Conservation (phyloP, 345 rosid genomes). For the Linum lewisii region DNA sequence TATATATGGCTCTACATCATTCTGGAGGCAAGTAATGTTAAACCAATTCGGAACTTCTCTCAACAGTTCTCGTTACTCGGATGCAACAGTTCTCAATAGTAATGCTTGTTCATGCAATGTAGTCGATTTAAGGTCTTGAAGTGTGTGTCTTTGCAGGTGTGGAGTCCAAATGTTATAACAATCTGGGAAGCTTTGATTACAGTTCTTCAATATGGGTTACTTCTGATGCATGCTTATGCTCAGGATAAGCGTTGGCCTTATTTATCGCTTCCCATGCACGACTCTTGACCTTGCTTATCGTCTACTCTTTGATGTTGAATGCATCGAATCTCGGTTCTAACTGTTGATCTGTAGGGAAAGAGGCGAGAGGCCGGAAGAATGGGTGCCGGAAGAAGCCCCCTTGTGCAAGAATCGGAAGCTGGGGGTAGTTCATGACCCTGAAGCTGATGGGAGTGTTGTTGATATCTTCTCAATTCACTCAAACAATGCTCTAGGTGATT, state of each 20-base stretch:
- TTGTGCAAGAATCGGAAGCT: conserved; percentile 26
- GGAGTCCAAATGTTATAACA: conserved; percentile 84
- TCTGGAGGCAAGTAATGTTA: conserved; percentile 47
- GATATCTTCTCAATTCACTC: conserved; percentile 87
- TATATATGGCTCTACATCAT: conserved; percentile 92
- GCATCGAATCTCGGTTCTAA: conserved; percentile 7
- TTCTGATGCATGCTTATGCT: conserved; percentile 69
- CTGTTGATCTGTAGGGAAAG: conserved; percentile 38
- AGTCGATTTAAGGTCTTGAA: neutral
- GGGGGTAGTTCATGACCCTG: conserved; percentile 33
- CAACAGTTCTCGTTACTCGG: too few species aligned
- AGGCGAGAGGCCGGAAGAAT: conserved; percentile 80
- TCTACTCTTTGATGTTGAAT: conserved; percentile 10
- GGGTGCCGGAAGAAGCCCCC: conserved; percentile 75
- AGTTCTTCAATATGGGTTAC: conserved; percentile 68
- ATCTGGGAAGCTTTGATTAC: conserved; percentile 83
- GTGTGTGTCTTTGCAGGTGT: conserved; percentile 39
- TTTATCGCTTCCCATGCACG: conserved; percentile 69
- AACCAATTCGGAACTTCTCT: too few species aligned
- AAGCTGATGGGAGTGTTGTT: conserved; percentile 43
- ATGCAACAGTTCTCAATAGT: too few species aligned
- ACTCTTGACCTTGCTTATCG: conserved; percentile 8
- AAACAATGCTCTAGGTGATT: conserved; percentile 33
- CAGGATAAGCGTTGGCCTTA: conserved; percentile 97
- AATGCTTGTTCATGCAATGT: too few species aligned